Conservation (phyloP, 305 asterid species). For the Caryopteris hybrid region DNA sequence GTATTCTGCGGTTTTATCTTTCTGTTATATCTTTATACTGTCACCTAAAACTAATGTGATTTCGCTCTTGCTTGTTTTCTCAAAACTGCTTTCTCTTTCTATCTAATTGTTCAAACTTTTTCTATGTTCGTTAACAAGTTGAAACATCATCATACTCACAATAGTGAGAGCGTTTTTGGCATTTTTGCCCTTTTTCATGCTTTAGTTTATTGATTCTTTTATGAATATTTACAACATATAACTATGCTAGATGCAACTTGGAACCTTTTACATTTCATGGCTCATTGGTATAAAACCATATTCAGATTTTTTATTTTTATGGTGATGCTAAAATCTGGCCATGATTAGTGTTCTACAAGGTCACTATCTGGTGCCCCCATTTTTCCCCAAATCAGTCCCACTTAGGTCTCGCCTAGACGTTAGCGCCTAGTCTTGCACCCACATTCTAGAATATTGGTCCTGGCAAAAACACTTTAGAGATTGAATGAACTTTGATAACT, state of each 20-base stretch:
- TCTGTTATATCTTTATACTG: neutral
- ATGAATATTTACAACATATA: neutral
- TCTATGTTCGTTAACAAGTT: neutral
- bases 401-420: neutral
- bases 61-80: neutral
- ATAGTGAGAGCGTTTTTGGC: neutral
- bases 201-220: neutral
- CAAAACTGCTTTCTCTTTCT: neutral
- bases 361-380: neutral
- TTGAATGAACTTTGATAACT: too few species aligned
- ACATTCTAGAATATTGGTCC: neutral
- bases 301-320: neutral
- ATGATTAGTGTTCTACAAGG: neutral
- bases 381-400: neutral
- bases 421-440: neutral
- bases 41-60: too few species aligned
- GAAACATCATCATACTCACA: neutral
- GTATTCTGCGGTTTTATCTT: neutral
- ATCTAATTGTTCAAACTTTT: neutral
- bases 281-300: neutral
- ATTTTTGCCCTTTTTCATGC: neutral
- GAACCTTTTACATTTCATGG: neutral
- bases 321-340: neutral
- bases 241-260: neutral
- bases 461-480: neutral